phyloP scores from a whole-genome alignment of 257 asterid species.

The Gentiana dahurica region DNA sequence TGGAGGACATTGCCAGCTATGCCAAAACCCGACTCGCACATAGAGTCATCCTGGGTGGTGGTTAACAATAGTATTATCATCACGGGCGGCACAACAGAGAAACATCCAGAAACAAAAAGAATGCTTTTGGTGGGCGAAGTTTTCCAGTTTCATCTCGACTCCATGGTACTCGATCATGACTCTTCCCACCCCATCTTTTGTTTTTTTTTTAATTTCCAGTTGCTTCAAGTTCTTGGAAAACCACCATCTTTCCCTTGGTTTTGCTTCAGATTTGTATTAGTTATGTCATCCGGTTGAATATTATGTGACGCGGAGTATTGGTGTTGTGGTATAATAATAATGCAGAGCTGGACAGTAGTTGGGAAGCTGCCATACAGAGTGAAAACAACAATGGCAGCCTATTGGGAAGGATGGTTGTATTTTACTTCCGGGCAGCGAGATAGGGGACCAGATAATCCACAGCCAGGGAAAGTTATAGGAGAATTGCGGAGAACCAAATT shows the following conservation, averaged over 20 bases:
- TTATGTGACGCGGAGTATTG: too few species aligned
- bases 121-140: slow-evolving; percentile 74
- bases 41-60: slow-evolving; percentile 56
- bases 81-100: slow-evolving; percentile 70
- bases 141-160: slow-evolving; percentile 40
- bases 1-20: slow-evolving; percentile 48
- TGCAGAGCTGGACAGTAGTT: slow-evolving; percentile 60
- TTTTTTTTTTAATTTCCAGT: not conserved
- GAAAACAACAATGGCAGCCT: slow-evolving; percentile 50
- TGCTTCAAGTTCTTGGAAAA: not conserved
- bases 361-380: slow-evolving; percentile 60
- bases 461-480: slow-evolving; percentile 52
- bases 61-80: slow-evolving; percentile 47
- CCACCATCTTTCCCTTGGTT: not conserved
- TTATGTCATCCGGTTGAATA: not conserved
- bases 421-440: slow-evolving; percentile 83
- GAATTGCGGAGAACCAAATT: slow-evolving; percentile 72
- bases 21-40: slow-evolving; percentile 71
- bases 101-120: slow-evolving; percentile 59
- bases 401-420: slow-evolving; percentile 61
- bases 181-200: not conserved
- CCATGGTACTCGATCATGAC: slow-evolving; percentile 26
- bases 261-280: not conserved
- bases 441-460: slow-evolving; percentile 72
- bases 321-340: too few species aligned